Evolutionary conservation across 306 rosid species (phyloP), one percentile per base, ranked within the genome.

Genomic region (Sophora flavescens): DNA sequence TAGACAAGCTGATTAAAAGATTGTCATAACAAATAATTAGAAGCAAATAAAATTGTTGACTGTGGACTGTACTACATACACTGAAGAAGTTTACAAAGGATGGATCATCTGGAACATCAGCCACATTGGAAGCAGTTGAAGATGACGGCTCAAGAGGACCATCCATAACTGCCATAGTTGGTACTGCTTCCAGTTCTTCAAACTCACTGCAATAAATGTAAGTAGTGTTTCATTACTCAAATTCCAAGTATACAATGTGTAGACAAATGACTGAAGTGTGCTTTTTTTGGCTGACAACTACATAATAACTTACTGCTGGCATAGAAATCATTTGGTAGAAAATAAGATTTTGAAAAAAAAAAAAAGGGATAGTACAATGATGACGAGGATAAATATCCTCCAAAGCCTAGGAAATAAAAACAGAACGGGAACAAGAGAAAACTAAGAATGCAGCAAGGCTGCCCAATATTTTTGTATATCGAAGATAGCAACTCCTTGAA

Each of bases 101-200:
- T 28, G 81, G 84, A 70, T 85, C 91, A 85, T 87, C 87, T 2
- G 83, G 68, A 64, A 69, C 84, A 80, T 82, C 91, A 74, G 85
- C 77, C 41, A 38, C 84, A 82, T 85, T 82, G 80, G 87, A 80
- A 72, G 78, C 45, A 66, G 78, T 70, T 52, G 87, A 82, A 14
- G 85, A 58, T 39, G 91, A 59, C 12, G 91, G 87, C 38, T 85
- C 91, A 15, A 82, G 84, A 63, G 88, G 91, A 85, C 88, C 91
- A 61, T 87, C 88, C 76, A 87, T 87, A 51, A 87, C 87, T 82
- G 91, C 91, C 89, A 85, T 59, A 35, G 91, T 87, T 60, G 89
- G 89, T 30, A 87, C 91, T 39, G 91, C 88, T 74, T 87, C 89
- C 45, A 87, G 80, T 67, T 87, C 88, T 80, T 85, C 91, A 78